Conservation (phyloP, 2,329 filamentous ascomycete species). For the Biscogniauxia sp. region DNA sequence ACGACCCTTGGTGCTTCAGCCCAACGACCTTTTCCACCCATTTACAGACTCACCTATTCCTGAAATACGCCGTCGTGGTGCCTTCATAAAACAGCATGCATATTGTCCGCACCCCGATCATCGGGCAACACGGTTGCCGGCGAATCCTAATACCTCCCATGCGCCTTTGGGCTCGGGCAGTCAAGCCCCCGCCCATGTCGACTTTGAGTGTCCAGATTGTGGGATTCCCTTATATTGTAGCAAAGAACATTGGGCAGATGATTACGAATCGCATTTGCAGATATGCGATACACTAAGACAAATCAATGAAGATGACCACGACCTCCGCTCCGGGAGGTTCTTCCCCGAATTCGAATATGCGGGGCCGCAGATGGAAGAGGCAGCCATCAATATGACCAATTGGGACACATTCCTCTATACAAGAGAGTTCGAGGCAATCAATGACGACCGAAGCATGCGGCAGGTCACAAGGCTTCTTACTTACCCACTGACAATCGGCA, state of each 20-base stretch:
- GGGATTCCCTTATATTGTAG: slow-evolving; percentile 92
- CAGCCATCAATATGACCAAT: slow-evolving; percentile 93
- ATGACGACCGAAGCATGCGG: slow-evolving; percentile 84
- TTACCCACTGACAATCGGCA: slow-evolving; percentile 89
- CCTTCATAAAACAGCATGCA: slow-evolving; percentile 89
- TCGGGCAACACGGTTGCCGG: slow-evolving; percentile 67
- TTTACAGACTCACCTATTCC: slow-evolving; percentile 87
- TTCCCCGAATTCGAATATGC: slow-evolving; percentile 95
- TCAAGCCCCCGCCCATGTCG: slow-evolving; percentile 74
- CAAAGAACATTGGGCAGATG: slow-evolving; percentile 92
- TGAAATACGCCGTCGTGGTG: slow-evolving; percentile 81
- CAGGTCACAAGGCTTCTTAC: slow-evolving; percentile 92
- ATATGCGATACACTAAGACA: slow-evolving; percentile 88
- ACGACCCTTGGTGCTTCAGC: slow-evolving; percentile 47
- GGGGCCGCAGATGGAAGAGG: slow-evolving; percentile 84
- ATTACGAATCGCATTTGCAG: slow-evolving; percentile 89
- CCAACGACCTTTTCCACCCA: slow-evolving; percentile 88
- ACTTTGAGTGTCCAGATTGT: slow-evolving; percentile 95
- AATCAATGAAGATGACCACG: slow-evolving; percentile 98
- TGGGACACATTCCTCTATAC: slow-evolving; percentile 98
- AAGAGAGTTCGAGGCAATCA: slow-evolving; percentile 84
- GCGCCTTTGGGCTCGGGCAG: slow-evolving; percentile 53
- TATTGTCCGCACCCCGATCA: slow-evolving; percentile 91
- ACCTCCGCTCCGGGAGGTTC: slow-evolving; percentile 82
- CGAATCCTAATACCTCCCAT: slow-evolving; percentile 62